phyloP scores from a whole-genome alignment of 305 asterid genomes.

The Fraxinus sp. region DNA sequence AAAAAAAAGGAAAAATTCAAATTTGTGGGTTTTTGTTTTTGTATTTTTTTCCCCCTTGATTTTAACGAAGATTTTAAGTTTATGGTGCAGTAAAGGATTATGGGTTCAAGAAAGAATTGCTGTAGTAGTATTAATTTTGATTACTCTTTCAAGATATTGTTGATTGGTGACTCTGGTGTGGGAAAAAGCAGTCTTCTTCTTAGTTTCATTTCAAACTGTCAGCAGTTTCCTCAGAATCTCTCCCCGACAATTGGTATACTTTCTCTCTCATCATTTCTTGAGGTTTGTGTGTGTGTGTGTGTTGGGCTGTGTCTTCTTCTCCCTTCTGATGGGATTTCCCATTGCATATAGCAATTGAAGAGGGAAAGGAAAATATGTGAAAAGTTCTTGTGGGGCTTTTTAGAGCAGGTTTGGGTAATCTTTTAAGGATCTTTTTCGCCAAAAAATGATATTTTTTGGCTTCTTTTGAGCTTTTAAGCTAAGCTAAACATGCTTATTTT shows the following conservation, averaged over 20 bases:
- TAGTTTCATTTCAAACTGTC: slow-evolving; percentile 56
- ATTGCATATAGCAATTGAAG: background rate
- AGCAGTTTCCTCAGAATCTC: slow-evolving; percentile 52
- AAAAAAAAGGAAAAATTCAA: background rate
- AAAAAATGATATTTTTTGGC: background rate
- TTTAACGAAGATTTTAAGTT: slow-evolving; percentile 18
- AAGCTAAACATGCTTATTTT: background rate
- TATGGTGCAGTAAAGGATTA: slow-evolving; percentile 8
- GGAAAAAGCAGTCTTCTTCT: slow-evolving; percentile 89
- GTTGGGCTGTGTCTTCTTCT: background rate
- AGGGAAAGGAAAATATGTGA: background rate
- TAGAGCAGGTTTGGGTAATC: background rate
- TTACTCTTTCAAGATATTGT: slow-evolving; percentile 80
- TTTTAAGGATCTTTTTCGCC: background rate
- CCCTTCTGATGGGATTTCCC: background rate
- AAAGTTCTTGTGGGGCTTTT: slow-evolving; percentile 6
- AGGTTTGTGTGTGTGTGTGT: background rate
- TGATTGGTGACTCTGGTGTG: slow-evolving; percentile 85
- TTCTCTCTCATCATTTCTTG: background rate
- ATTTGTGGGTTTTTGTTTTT: background rate
- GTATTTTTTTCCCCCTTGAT: slow-evolving; percentile 14
- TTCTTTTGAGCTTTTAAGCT: background rate
- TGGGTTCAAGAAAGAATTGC: slow-evolving; percentile 40
- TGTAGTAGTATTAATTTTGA: slow-evolving; percentile 41
- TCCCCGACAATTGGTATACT: slow-evolving; percentile 79